Evolutionary conservation across 2,329 filamentous ascomycete genomes (phyloP).

Genomic region (Xylaria sp.): DNA sequence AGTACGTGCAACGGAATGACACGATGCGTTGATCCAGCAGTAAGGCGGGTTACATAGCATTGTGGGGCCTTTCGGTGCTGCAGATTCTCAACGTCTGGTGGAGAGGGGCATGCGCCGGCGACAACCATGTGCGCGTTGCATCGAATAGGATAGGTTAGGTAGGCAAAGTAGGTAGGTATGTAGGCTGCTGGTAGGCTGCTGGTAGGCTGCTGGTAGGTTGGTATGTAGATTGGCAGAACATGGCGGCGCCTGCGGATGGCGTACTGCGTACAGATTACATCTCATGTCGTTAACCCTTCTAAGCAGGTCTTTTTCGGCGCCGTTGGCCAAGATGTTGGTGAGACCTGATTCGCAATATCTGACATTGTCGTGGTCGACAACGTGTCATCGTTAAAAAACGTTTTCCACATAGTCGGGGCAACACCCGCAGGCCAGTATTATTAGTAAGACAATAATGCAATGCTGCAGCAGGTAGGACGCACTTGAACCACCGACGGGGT

Average conservation of each 20-base stretch:
- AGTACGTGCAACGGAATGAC: constrained; percentile 4
- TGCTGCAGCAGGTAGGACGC: constrained; percentile 4
- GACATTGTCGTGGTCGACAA: constrained; percentile 23
- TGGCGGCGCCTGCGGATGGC: constrained; percentile 1
- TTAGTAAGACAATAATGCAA: constrained; percentile 1
- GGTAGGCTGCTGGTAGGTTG: too few species aligned
- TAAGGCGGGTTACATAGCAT: constrained; percentile 24
- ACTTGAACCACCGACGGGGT: neutral
- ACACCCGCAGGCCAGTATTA: constrained; percentile 3
- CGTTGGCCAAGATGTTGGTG: neutral
- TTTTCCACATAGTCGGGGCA: constrained; percentile 10
- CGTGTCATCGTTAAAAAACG: constrained; percentile 20
- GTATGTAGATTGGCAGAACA: constrained; percentile 11
- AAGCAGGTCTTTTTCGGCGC: constrained; percentile 5
- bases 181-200: too few species aligned
- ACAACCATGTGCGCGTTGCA: constrained; percentile 11
- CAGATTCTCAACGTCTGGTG: constrained; percentile 15
- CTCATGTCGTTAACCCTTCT: constrained; percentile 11
- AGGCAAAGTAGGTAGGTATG: too few species aligned
- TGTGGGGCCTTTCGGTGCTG: constrained; percentile 21
- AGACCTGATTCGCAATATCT: constrained; percentile 22
- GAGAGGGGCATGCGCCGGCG: constrained; percentile 18
- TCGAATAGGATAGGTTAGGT: too few species aligned
- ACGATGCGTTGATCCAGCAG: constrained; percentile 4
- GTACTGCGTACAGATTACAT: neutral